These are phyloP conservation scores for Quercus tomentella DNA, from an alignment of 331 rosid species.

Conservation along the genomic window DNA sequence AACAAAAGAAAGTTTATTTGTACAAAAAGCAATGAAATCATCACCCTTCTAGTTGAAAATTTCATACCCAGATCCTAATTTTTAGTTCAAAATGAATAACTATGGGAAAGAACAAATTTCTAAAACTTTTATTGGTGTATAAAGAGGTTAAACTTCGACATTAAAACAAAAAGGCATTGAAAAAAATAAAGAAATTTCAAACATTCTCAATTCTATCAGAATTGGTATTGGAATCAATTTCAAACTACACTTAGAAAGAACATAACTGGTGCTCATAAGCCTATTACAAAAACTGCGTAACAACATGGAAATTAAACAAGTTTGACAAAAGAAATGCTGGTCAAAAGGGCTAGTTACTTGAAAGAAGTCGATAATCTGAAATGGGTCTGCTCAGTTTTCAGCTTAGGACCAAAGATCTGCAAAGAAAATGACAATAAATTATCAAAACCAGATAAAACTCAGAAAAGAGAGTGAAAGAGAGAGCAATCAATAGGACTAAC, in stretches of 20 bases:
- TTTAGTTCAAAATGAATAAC: no score
- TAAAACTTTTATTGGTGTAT: no score
- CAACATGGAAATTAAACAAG: neutral
- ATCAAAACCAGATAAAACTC: conserved; percentile 1
- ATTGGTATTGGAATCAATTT: neutral
- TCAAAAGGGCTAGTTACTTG: conserved; percentile 34
- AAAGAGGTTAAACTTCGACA: neutral
- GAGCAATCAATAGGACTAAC: conserved; percentile 17
- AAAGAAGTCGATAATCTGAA: conserved; percentile 28
- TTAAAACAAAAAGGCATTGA: neutral
- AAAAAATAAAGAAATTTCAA: neutral
- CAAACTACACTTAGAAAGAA: neutral
- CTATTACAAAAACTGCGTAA: neutral
- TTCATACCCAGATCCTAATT: neutral
- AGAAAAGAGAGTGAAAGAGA: neutral
- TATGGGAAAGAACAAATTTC: neutral
- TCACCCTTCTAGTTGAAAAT: neutral
- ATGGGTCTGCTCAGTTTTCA: conserved; percentile 38
- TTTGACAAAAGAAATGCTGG: neutral
- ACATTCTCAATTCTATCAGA: neutral
- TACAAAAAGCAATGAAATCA: neutral
- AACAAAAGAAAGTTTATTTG: neutral
- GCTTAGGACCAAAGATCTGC: conserved; percentile 53
- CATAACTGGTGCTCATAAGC: neutral
- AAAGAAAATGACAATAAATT: neutral